phyloP scores from a whole-genome alignment of 2,329 filamentous ascomycete species.

The Gnomoniopsis sp. region DNA sequence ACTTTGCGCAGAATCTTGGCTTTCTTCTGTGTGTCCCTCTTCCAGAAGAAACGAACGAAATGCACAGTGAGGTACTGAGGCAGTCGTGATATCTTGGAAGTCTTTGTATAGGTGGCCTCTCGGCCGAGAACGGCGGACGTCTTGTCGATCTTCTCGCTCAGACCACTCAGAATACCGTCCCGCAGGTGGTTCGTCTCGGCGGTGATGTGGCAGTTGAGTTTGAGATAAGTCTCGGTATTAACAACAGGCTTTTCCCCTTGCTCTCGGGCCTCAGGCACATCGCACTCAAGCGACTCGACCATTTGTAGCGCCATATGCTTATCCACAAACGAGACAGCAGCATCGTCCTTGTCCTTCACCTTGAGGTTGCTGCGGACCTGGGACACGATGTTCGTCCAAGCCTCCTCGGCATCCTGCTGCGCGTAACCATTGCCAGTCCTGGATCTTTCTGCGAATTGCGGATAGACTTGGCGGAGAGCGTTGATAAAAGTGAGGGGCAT shows the following conservation, averaged over 20 bases:
- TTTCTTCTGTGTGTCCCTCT: constrained; percentile 92
- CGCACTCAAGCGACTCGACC: constrained; percentile 74
- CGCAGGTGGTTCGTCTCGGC: constrained; percentile 82
- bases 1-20: constrained; percentile 99
- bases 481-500: constrained; percentile 79
- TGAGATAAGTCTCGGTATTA: constrained; percentile 75
- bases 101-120: constrained; percentile 84
- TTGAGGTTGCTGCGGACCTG: constrained; percentile 77
- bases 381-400: constrained; percentile 91
- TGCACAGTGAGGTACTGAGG: constrained; percentile 96
- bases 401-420: constrained; percentile 98
- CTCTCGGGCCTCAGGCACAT: constrained; percentile 74
- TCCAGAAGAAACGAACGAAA: constrained; percentile 98
- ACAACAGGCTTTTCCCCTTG: constrained; percentile 67
- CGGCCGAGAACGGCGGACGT: constrained; percentile 72
- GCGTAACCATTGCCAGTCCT: constrained; percentile 81
- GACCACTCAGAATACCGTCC: constrained; percentile 78
- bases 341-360: constrained; percentile 49
- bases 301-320: constrained; percentile 86
- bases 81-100: constrained; percentile 81
- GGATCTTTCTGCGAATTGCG: constrained; percentile 88
- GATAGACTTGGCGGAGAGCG: constrained; percentile 74
- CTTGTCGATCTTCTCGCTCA: constrained; percentile 92
- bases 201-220: constrained; percentile 95
- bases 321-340: constrained; percentile 73